phyloP scores from a whole-genome alignment of 768 basidiomycete genomes.

The Pisolithus sp. region DNA sequence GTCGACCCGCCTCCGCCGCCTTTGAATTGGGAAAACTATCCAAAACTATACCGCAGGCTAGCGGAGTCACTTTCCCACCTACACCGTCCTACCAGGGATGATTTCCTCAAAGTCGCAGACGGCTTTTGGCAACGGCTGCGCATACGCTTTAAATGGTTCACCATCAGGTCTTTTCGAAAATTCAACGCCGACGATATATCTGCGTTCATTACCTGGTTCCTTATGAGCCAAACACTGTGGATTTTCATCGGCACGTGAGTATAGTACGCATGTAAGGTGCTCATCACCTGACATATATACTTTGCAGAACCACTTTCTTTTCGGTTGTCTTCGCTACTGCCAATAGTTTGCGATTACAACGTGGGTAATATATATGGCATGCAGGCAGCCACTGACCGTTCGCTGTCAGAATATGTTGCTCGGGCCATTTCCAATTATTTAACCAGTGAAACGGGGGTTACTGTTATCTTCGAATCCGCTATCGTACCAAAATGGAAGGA shows the following conservation, averaged over 20 bases:
- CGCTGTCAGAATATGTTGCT: conserved; percentile 67
- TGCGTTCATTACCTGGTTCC: conserved; percentile 92
- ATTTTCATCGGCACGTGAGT: conserved; percentile 74
- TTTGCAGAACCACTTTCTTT: conserved; percentile 82
- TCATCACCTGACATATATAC: conserved; percentile 2
- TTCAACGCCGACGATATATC: conserved; percentile 97
- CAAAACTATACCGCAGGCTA: conserved; percentile 74
- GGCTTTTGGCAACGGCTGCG: conserved; percentile 87
- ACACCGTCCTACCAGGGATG: conserved; percentile 79
- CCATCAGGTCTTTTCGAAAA: conserved; percentile 87
- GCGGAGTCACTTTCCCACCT: conserved; percentile 72
- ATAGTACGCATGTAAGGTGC: neutral
- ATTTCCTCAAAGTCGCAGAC: conserved; percentile 78
- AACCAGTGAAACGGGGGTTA: conserved; percentile 89
- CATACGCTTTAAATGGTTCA: conserved; percentile 97
- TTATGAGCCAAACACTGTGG: conserved; percentile 95
- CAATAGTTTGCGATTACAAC: conserved; percentile 82
- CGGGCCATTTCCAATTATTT: conserved; percentile 86
- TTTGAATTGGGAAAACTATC: conserved; percentile 59
- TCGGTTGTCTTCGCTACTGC: conserved; percentile 85
- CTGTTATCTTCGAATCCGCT: conserved; percentile 93
- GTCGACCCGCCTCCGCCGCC: conserved; percentile 16
- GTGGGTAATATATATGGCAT: conserved; percentile 32
- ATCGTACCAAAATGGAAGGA: conserved; percentile 98
- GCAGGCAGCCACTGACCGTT: neutral